These are phyloP conservation scores for Parafenestella ontariensis DNA, from an alignment of 2,329 filamentous ascomycete species.

Conservation along the genomic window DNA sequence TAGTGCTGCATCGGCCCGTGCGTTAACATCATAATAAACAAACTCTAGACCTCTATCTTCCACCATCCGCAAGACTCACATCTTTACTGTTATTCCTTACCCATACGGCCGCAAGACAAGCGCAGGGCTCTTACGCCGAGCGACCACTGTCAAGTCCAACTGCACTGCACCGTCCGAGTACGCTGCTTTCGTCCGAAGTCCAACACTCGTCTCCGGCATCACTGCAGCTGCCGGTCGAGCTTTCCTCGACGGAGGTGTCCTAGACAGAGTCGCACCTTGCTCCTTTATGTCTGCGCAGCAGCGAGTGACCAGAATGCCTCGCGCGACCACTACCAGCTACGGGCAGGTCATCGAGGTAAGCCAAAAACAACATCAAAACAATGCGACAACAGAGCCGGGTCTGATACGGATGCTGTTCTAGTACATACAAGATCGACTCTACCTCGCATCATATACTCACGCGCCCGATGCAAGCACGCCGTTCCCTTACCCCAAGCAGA, in stretches of 20 bases:
- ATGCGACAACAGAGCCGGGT: conserved; percentile 13
- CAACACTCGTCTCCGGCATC: conserved; percentile 13
- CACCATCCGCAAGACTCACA: conserved; percentile 40
- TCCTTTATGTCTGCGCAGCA: conserved; percentile 35
- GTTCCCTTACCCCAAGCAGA: conserved; percentile 80
- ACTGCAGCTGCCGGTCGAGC: conserved; percentile 10
- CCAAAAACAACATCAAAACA: conserved; percentile 46
- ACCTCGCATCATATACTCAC: conserved; percentile 89
- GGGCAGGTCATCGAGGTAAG: conserved; percentile 97
- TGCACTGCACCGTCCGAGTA: conserved; percentile 21
- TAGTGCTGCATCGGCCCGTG: conserved; percentile 17
- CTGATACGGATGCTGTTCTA: conserved; percentile 18
- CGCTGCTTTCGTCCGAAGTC: conserved; percentile 28
- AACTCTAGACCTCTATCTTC: conserved; percentile 30
- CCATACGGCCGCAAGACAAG: conserved; percentile 23
- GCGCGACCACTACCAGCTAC: conserved; percentile 61
- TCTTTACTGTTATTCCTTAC: conserved; percentile 49
- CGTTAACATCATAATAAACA: conserved; percentile 29
- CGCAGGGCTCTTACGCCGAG: conserved; percentile 27
- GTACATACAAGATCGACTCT: conserved; percentile 77
- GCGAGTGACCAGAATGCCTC: conserved; percentile 39
- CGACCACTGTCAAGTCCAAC: conserved; percentile 13
- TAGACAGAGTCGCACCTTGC: conserved; percentile 21
- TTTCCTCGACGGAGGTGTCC: conserved; percentile 16
- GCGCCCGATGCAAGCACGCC: conserved; percentile 80